These are phyloP conservation scores for Lentinula guzmanii DNA, from an alignment of 768 basidiomycete genomes.

Conservation along the genomic window DNA sequence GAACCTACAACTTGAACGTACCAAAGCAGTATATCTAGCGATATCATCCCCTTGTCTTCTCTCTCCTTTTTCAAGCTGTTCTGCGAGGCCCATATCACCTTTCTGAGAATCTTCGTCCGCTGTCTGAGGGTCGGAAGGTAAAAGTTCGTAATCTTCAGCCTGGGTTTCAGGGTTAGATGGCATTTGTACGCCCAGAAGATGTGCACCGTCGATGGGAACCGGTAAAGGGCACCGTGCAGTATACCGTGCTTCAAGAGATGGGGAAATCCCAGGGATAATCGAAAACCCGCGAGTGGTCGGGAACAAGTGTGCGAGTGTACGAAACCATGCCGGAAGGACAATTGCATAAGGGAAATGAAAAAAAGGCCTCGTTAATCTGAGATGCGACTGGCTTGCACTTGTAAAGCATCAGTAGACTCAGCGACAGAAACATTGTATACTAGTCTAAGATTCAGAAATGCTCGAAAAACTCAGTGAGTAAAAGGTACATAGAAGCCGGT, in stretches of 20 bases:
- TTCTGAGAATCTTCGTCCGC: slow-evolving; percentile 19
- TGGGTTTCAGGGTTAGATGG: slow-evolving; percentile 4
- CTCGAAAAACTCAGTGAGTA: too few species aligned
- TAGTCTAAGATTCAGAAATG: too few species aligned
- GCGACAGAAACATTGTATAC: too few species aligned
- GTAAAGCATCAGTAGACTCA: too few species aligned
- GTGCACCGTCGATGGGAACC: neutral
- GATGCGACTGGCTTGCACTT: neutral
- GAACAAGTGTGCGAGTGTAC: neutral
- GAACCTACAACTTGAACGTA: slow-evolving; percentile 15
- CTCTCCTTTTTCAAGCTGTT: slow-evolving; percentile 24
- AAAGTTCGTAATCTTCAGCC: slow-evolving; percentile 12
- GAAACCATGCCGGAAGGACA: neutral
- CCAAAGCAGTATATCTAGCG: slow-evolving; percentile 28
- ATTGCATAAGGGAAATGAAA: too few species aligned
- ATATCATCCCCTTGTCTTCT: slow-evolving; percentile 28
- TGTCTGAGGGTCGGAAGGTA: slow-evolving; percentile 6
- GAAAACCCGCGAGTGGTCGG: neutral
- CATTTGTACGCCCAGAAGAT: neutral
- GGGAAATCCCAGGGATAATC: neutral
- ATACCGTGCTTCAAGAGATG: neutral
- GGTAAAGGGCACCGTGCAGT: neutral
- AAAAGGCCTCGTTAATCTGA: neutral
- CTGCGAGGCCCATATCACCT: slow-evolving; percentile 18
- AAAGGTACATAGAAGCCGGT: neutral